phyloP scores from a whole-genome alignment of 495 filamentous ascomycete species.

The Cetradonia linearis region DNA sequence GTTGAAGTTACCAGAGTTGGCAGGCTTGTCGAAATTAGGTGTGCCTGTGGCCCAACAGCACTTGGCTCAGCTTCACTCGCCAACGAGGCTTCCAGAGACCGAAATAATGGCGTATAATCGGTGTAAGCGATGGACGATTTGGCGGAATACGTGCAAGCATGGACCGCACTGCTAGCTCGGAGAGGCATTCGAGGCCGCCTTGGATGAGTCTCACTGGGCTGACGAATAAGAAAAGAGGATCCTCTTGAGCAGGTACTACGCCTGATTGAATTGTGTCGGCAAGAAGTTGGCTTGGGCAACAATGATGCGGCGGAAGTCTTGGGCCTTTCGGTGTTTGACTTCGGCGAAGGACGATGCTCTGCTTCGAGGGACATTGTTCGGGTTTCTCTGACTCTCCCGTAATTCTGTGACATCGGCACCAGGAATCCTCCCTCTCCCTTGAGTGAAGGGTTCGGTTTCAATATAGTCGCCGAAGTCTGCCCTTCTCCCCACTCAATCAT shows the following conservation, averaged over 20 bases:
- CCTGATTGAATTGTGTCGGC: neutral
- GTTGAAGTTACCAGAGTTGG: neutral
- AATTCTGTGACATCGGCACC: neutral
- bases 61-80: neutral
- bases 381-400: neutral
- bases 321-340: neutral
- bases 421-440: neutral
- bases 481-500: neutral
- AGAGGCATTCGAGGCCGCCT: neutral
- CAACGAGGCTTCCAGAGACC: conserved; percentile 5
- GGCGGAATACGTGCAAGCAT: neutral
- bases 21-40: conserved; percentile 5
- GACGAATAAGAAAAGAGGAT: conserved; percentile 1
- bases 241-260: neutral
- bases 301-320: neutral
- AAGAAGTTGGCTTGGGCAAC: neutral
- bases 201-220: neutral
- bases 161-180: neutral
- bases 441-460: neutral
- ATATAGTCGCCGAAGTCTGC: too few relatives aligned
- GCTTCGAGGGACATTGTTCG: neutral
- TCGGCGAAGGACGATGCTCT: too few relatives aligned
- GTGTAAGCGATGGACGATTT: neutral
- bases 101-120: neutral
- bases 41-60: neutral